Conservation (phyloP, 2,329 filamentous ascomycete genomes). For the Zymoseptoria ardabiliae region DNA sequence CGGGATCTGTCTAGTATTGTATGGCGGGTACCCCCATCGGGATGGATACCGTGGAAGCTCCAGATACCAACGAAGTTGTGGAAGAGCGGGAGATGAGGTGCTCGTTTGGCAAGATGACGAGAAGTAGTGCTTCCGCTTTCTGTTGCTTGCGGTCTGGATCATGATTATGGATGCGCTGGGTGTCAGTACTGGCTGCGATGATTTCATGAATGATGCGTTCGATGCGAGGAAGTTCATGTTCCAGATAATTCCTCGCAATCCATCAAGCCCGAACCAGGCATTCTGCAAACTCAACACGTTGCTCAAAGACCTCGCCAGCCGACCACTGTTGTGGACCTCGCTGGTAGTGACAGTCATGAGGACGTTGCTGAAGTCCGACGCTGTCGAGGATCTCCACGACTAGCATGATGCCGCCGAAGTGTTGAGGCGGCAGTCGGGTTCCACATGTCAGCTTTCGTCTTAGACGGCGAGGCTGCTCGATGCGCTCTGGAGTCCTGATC, state of each 20-base stretch:
- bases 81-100: conserved; percentile 22
- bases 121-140: not conserved
- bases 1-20: no score
- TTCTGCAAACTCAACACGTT: conserved; percentile 8
- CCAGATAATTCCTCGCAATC: not conserved
- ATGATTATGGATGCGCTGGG: not conserved
- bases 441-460: no score
- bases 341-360: conserved; percentile 25
- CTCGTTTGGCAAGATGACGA: conserved; percentile 23
- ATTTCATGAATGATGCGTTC: not conserved
- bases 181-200: conserved; percentile 1
- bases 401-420: no score
- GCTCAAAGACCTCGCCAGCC: conserved; percentile 9
- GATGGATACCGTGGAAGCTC: no score
- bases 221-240: not conserved
- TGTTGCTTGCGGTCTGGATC: not conserved
- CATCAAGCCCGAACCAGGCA: conserved; percentile 8
- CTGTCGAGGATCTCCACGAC: no score
- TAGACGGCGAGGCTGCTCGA: no score
- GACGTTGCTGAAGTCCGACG: conserved; percentile 23
- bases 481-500: no score
- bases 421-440: no score
- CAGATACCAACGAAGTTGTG: no score
- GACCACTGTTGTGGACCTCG: conserved; percentile 26
- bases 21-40: no score